Evolutionary conservation across 2,329 filamentous ascomycete species (phyloP).

Genomic region (Cladosporium cucumerinum): DNA sequence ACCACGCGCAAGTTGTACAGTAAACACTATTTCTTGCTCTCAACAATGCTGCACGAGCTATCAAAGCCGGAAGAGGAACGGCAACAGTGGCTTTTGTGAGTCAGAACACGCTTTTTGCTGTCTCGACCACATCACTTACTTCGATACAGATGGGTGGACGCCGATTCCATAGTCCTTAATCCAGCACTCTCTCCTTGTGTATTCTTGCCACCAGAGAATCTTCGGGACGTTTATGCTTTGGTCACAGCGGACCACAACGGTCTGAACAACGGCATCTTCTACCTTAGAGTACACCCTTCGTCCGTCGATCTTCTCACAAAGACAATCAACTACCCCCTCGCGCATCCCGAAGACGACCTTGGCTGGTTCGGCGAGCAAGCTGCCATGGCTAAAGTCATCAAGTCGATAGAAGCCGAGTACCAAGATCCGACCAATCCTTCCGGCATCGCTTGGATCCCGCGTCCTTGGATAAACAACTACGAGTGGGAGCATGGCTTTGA

Average conservation of each 20-base stretch:
- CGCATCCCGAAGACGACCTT: conserved; percentile 5
- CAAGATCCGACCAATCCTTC: background rate
- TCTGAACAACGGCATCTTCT: conserved; percentile 12
- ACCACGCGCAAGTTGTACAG: conserved; percentile 13
- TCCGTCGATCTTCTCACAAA: conserved; percentile 1
- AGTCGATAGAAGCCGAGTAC: background rate
- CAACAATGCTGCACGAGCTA: conserved; percentile 22
- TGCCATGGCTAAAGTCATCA: conserved; percentile 3
- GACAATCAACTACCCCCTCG: background rate
- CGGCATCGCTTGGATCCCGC: conserved; percentile 4
- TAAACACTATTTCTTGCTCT: conserved; percentile 6
- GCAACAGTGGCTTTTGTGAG: conserved; percentile 31
- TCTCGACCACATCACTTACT: too few relatives aligned
- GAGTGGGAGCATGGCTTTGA: conserved; percentile 9
- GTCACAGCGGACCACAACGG: conserved; percentile 11
- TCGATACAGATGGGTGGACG: background rate
- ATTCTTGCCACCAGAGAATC: background rate
- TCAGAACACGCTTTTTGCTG: too few relatives aligned
- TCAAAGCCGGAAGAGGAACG: conserved; percentile 24
- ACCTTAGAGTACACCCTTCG: background rate
- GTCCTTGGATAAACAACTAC: conserved; percentile 1
- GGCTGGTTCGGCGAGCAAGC: conserved; percentile 11
- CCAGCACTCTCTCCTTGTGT: background rate
- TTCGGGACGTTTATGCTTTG: background rate
- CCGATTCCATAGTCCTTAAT: conserved; percentile 8